A percentile compares a stretch with the other conserved stretches of the same genome.
Evolutionary conservation across 2,329 filamentous ascomycete species (phyloP).

Genomic region (Aspergillus hortae): DNA sequence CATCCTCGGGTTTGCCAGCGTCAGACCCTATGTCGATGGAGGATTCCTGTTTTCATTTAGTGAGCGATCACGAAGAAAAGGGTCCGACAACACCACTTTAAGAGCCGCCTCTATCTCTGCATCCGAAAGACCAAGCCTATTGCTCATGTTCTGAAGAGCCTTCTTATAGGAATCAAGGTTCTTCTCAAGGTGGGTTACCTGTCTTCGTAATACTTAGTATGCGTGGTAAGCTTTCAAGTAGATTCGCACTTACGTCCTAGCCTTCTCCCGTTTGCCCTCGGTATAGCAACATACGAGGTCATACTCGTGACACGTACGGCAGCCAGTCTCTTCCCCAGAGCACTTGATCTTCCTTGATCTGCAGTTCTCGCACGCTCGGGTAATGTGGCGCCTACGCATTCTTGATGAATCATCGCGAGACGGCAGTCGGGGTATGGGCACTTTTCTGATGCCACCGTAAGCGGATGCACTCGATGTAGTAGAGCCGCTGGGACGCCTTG

Average conservation of each 20-base stretch:
- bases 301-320: conserved; percentile 42
- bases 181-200: conserved; percentile 39
- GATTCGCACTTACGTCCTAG: conserved; percentile 34
- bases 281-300: conserved; percentile 45
- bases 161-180: conserved; percentile 42
- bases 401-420: conserved; percentile 30
- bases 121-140: conserved; percentile 33
- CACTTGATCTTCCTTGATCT: conserved; percentile 46
- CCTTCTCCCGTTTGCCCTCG: conserved; percentile 45
- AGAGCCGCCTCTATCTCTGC: conserved; percentile 33
- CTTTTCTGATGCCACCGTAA: conserved; percentile 18
- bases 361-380: conserved; percentile 45
- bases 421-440: conserved; percentile 35
- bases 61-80: not conserved
- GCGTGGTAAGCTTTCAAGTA: not conserved
- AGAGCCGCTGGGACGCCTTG: too few relatives aligned
- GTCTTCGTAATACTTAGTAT: conserved; percentile 21
- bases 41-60: conserved; percentile 23
- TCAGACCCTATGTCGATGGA: conserved; percentile 14
- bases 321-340: conserved; percentile 43
- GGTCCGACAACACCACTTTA: conserved; percentile 25
- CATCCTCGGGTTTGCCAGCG: too few relatives aligned
- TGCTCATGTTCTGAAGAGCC: conserved; percentile 34
- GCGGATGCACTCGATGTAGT: too few relatives aligned
- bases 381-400: conserved; percentile 36